phyloP scores from a whole-genome alignment of 306 rosid species.

The Carpinus viminea region DNA sequence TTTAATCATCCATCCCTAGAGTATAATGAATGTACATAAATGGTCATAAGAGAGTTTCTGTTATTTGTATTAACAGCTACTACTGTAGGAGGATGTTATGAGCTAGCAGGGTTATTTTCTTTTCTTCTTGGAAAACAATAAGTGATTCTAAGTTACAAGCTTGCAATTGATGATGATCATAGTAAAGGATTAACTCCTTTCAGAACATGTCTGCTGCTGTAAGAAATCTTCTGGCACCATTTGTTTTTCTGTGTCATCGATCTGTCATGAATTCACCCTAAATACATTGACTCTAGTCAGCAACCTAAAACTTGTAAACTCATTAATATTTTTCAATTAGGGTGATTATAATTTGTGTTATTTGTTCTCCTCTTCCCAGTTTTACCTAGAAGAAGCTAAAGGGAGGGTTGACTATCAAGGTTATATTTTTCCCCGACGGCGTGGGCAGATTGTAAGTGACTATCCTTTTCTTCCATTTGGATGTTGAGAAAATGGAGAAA shows the following conservation, averaged over 20 bases:
- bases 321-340: background rate
- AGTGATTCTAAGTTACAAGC: no score
- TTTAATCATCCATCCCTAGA: no score
- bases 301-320: background rate
- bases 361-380: constrained; percentile 13
- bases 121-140: no score
- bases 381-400: constrained; percentile 89
- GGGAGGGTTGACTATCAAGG: constrained; percentile 95
- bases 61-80: no score
- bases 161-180: background rate
- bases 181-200: background rate
- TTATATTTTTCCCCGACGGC: constrained; percentile 77
- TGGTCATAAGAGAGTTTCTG: no score
- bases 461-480: constrained; percentile 7
- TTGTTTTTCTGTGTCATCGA: background rate
- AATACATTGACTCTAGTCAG: background rate
- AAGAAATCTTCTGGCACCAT: background rate
- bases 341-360: constrained; percentile 3
- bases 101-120: no score
- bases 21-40: no score
- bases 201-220: background rate
- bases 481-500: background rate
- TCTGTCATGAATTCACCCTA: background rate
- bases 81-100: no score
- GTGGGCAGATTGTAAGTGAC: constrained; percentile 72